phyloP scores from a whole-genome alignment of 371 early-diverging fungal species.

The Mucor indicus region DNA sequence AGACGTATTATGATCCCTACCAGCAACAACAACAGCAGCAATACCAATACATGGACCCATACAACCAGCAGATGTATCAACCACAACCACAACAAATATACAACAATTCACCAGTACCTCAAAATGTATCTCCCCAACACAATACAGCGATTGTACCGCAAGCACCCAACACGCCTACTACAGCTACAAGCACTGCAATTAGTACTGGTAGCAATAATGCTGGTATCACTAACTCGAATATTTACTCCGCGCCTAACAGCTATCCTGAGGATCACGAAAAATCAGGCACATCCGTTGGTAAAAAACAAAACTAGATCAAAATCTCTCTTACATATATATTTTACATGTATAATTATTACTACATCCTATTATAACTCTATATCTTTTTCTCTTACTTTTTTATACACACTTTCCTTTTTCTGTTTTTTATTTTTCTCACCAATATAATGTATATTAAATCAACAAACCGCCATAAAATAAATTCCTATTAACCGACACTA shows the following conservation, averaged over 20 bases:
- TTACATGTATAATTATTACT: no score
- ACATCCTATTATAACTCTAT: neutral
- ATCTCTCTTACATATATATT: no score
- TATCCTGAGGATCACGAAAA: conserved; percentile 8
- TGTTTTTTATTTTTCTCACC: neutral
- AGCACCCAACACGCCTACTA: neutral
- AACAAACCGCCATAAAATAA: neutral
- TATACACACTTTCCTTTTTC: neutral
- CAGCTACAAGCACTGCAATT: no score
- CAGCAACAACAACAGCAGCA: conserved; percentile 5
- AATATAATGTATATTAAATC: neutral
- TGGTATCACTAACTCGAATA: conserved; percentile 2
- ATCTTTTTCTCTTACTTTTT: neutral
- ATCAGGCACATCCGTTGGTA: neutral
- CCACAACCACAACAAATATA: neutral
- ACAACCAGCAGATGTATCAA: conserved; percentile 3
- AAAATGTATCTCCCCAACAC: no score
- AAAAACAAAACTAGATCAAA: neutral
- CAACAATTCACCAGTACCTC: neutral
- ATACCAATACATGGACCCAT: conserved; percentile 13
- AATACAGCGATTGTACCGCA: neutral
- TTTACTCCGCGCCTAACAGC: conserved; percentile 14
- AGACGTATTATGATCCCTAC: conserved; percentile 12
- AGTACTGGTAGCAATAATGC: no score
- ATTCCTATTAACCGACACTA: conserved; percentile 3